A percentile compares a stretch with the other conserved stretches of the same genome.
phyloP scores from a whole-genome alignment of 176 grass and related monocot species.

The Carex pumila region DNA sequence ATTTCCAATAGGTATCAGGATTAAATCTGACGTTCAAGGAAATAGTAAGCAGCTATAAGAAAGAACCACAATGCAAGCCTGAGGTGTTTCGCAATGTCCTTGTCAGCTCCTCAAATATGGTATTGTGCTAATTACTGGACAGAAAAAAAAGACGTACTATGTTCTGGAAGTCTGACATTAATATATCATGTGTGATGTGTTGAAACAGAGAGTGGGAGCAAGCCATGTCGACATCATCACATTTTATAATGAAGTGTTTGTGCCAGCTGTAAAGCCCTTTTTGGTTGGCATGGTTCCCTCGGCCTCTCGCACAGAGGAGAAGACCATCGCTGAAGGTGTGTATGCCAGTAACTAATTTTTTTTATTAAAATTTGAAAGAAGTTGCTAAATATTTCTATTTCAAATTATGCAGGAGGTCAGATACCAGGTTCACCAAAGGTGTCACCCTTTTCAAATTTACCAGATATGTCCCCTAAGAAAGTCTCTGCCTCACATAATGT shows the following conservation, averaged over 20 bases:
- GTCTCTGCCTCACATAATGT: constrained; percentile 85
- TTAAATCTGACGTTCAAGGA: constrained; percentile 59
- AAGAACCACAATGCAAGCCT: constrained; percentile 74
- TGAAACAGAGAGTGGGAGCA: constrained; percentile 48
- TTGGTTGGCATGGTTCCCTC: constrained; percentile 49
- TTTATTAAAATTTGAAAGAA: not conserved
- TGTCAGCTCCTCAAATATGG: constrained; percentile 44
- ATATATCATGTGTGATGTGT: constrained; percentile 15
- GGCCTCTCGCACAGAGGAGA: constrained; percentile 39
- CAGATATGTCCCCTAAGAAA: constrained; percentile 98
- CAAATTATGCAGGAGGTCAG: constrained; percentile 39
- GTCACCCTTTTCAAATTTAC: constrained; percentile 76
- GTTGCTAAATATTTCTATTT: constrained; percentile 25
- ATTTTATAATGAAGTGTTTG: constrained; percentile 93
- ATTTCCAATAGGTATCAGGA: constrained; percentile 50
- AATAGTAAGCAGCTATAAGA: constrained; percentile 72
- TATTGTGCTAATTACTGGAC: not conserved
- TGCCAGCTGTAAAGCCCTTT: constrained; percentile 74
- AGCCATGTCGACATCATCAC: constrained; percentile 74
- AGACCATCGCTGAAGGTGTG: constrained; percentile 50
- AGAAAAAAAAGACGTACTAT: not conserved
- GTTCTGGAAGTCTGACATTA: not conserved
- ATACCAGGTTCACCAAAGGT: constrained; percentile 68
- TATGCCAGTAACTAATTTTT: constrained; percentile 24
- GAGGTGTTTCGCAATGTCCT: constrained; percentile 68